These are phyloP conservation scores for Andrographis paniculata DNA, from an alignment of 305 asterid genomes.

Conservation along the genomic window DNA sequence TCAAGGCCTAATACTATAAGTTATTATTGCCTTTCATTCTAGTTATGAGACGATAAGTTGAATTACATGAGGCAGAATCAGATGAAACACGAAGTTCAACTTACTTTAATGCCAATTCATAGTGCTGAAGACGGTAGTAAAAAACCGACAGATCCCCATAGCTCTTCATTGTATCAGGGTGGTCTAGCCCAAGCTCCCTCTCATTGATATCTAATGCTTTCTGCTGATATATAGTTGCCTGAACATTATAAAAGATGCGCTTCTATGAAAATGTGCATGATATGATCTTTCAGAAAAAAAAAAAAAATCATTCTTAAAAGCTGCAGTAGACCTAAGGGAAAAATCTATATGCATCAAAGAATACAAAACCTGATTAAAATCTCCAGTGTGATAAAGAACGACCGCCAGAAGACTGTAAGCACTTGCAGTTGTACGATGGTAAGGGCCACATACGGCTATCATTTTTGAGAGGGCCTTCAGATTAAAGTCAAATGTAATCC, in stretches of 20 bases:
- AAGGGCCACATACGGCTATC: constrained; percentile 98
- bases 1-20: not conserved
- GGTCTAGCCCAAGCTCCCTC: constrained; percentile 99
- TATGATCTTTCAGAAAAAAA: constrained; percentile 8
- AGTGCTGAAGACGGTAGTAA: constrained; percentile 97
- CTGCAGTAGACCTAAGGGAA: not conserved
- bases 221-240: constrained; percentile 98
- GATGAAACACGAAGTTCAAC: constrained; percentile 16
- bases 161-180: constrained; percentile 99
- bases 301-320: constrained; percentile 3
- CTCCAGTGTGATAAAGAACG: constrained; percentile 99
- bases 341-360: constrained; percentile 14
- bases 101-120: constrained; percentile 93
- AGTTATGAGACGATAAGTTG: not conserved
- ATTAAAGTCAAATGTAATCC: constrained; percentile 20
- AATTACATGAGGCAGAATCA: not conserved
- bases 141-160: constrained; percentile 98
- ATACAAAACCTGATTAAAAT: constrained; percentile 79
- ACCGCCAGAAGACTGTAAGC: constrained; percentile 99
- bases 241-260: constrained; percentile 11
- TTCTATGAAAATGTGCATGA: constrained; percentile 3
- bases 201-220: constrained; percentile 97
- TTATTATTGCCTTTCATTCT: not conserved
- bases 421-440: constrained; percentile 93
- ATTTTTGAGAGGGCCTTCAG: constrained; percentile 91